A percentile compares a stretch with the other conserved stretches of the same genome.
phyloP scores from a whole-genome alignment of 768 basidiomycete genomes.

The Russula sp. region DNA sequence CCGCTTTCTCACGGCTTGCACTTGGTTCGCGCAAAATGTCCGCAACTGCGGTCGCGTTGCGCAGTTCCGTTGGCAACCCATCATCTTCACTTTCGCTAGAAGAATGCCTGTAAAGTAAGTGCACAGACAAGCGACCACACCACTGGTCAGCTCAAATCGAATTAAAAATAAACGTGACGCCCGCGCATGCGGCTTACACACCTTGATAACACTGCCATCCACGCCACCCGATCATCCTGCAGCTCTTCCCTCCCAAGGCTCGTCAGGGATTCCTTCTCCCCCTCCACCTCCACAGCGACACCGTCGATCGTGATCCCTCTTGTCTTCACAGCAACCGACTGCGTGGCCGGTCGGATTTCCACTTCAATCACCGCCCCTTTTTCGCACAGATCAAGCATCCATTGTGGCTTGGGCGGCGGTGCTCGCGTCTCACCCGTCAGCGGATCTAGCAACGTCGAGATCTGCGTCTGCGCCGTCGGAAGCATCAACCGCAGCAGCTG shows the following conservation, averaged over 20 bases:
- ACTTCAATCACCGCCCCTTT: constrained; percentile 51
- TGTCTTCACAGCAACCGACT: constrained; percentile 18
- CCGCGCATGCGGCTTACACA: constrained; percentile 27
- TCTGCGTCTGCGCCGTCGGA: constrained; percentile 77
- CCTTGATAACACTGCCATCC: constrained; percentile 64
- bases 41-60: constrained; percentile 51
- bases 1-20: constrained; percentile 17
- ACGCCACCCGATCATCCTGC: constrained; percentile 59
- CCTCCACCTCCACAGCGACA: constrained; percentile 38
- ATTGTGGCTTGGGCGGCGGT: constrained; percentile 57
- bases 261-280: constrained; percentile 72
- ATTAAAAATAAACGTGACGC: constrained; percentile 11
- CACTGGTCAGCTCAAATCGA: constrained; percentile 1
- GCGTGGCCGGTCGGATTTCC: constrained; percentile 41
- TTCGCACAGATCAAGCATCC: constrained; percentile 63
- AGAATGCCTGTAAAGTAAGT: constrained; percentile 32
- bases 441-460: constrained; percentile 72
- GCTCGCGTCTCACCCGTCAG: constrained; percentile 60
- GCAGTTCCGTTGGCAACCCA: constrained; percentile 52
- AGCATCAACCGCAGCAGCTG: constrained; percentile 73
- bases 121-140: neutral
- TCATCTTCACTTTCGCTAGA: constrained; percentile 46
- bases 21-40: constrained; percentile 47
- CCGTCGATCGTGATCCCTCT: constrained; percentile 39
- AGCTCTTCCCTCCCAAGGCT: constrained; percentile 68